Evolutionary conservation across 148 eudicot species (phyloP), one percentile per base, ranked within the genome.

Genomic region (Chenopodium berlandieri): DNA sequence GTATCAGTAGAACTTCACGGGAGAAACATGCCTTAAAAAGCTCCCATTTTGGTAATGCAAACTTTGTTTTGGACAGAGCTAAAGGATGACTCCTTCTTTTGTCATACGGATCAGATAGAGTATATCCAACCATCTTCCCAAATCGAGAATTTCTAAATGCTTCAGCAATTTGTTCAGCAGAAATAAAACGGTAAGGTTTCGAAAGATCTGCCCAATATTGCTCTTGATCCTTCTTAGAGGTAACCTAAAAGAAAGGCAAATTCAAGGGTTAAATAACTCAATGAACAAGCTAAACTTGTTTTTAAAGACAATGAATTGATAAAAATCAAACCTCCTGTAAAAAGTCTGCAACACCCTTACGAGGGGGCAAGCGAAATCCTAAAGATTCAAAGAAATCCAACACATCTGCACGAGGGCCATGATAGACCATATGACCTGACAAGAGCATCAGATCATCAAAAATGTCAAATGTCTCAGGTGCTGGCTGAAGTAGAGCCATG

Each of bases 401-500:
- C 75, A 90, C 95, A 30, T 88, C 90, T 69, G 79, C 84, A 70
- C 89, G 89, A 82, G 97, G 97, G 31, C 93, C 97, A 17, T 91
- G 93, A 84, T 93, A 93, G 46, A 93, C 88, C 83, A 90, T 80
- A 80, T 90, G 58, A 9, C 97, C 95, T 50, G 94, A 90, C 44
- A 93, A 83, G 83, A 93, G 60, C 60, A 93, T 77, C 47, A 93
- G 85, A 79, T 93, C 97, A 84, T 93, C 97, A 85, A 93, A 93
- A 40, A 91, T 89, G 46, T 93, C 92, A 80, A 89, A 93, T 44
- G 97, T 93, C 89, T 93, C 97, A 63, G 97, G 97, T 22, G 94
- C 94, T 63, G 97, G 98, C 88, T 95, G 98, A 78, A 93, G 97
- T 81, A 95, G 97, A 78, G 98, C 92, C 94, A 93, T 91, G 37